phyloP scores from a whole-genome alignment of 1,284 basidiomycete species.

The Schizophyllum commune region DNA sequence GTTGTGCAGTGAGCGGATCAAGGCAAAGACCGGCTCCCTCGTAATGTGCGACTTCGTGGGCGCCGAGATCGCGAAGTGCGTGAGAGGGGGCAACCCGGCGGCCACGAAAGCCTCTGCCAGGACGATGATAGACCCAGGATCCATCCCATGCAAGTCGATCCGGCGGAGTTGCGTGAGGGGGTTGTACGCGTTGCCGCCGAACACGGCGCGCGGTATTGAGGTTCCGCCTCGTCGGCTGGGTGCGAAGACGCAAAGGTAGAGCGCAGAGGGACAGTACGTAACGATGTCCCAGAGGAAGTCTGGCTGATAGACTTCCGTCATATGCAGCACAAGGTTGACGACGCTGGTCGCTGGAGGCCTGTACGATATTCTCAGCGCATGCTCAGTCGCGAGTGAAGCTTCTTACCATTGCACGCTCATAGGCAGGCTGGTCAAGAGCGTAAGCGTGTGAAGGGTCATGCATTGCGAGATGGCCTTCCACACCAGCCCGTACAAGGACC shows the following conservation, averaged over 20 bases:
- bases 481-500: neutral
- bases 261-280: neutral
- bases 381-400: neutral
- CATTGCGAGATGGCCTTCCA: neutral
- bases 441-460: neutral
- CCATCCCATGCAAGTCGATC: neutral
- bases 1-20: neutral
- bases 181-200: neutral
- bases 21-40: neutral
- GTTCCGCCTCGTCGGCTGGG: neutral
- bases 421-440: neutral
- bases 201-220: neutral
- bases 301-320: neutral
- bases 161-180: neutral
- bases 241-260: neutral
- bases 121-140: neutral
- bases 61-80: neutral
- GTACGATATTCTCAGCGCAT: neutral
- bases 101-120: neutral
- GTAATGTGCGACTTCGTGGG: neutral
- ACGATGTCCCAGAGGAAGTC: neutral
- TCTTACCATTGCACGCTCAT: neutral
- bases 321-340: neutral
- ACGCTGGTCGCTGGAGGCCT: neutral
- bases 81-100: neutral